Evolutionary conservation across 1,139 yeast species (phyloP).

Genomic region (Hemisphaericaspora lyxosophila): DNA sequence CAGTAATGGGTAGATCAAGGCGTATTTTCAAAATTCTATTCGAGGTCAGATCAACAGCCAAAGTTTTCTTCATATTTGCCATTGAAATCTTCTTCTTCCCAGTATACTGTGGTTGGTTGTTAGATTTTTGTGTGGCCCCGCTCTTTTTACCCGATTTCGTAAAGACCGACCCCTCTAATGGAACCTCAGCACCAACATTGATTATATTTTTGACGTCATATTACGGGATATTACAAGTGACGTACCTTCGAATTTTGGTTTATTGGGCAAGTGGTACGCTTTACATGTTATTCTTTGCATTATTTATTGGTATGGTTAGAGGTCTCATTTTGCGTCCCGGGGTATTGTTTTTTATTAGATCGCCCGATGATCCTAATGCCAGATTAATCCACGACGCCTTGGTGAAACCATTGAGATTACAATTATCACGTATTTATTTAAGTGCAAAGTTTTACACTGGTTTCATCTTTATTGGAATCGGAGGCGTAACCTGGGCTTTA

Average conservation of each 20-base stretch:
- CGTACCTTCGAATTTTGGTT: constrained; percentile 23
- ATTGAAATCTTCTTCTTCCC: constrained; percentile 86
- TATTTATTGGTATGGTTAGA: constrained; percentile 83
- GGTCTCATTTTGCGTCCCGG: constrained; percentile 77
- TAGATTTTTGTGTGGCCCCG: constrained; percentile 70
- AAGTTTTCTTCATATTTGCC: constrained; percentile 72
- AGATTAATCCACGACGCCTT: constrained; percentile 87
- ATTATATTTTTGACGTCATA: constrained; percentile 27
- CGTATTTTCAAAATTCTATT: constrained; percentile 50
- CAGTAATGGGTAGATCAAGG: constrained; percentile 51
- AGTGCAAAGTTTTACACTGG: constrained; percentile 77
- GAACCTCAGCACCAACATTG: constrained; percentile 13
- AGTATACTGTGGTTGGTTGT: constrained; percentile 74
- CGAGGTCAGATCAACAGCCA: constrained; percentile 56
- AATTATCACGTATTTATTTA: constrained; percentile 68
- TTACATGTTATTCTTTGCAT: constrained; percentile 85
- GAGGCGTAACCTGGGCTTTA: constrained; percentile 57
- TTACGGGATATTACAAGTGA: constrained; percentile 20
- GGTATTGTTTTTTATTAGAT: constrained; percentile 83
- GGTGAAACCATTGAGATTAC: constrained; percentile 69
- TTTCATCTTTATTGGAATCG: constrained; percentile 74
- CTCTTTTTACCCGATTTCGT: constrained; percentile 31
- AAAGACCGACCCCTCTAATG: neutral
- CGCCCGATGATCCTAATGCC: constrained; percentile 92
- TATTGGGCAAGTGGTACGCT: constrained; percentile 81